Evolutionary conservation across 177 flowering plant genomes (phyloP).

Genomic region (Tripterygium wilfordii): DNA sequence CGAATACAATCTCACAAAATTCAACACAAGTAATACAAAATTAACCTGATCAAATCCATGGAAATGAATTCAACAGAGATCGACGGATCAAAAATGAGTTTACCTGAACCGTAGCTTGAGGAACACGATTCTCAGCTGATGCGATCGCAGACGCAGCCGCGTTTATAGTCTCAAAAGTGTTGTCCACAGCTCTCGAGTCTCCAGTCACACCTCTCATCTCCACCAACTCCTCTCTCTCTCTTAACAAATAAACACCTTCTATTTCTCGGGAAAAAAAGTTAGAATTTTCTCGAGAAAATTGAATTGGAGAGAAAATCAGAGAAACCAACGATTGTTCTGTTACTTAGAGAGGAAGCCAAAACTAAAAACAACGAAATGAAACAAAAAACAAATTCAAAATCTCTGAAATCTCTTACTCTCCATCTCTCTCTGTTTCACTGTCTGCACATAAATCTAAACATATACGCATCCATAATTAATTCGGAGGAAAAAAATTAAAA

Average conservation of each 20-base stretch:
- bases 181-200: constrained; percentile 27
- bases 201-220: constrained; percentile 34
- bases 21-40: too few relatives aligned
- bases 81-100: constrained; percentile 1
- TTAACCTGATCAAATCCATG: background rate
- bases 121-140: constrained; percentile 55
- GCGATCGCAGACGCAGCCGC: constrained; percentile 93
- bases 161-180: constrained; percentile 65
- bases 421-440: too few relatives aligned
- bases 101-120: constrained; percentile 63
- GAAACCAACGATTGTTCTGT: background rate
- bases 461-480: background rate
- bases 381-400: too few relatives aligned
- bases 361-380: too few relatives aligned
- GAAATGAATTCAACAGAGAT: background rate
- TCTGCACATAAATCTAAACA: background rate
- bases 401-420: too few relatives aligned
- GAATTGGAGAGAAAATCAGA: background rate
- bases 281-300: constrained; percentile 8
- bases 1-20: too few relatives aligned
- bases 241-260: background rate
- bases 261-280: background rate
- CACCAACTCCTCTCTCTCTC: background rate
- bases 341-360: background rate
- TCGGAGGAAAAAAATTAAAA: background rate